These are phyloP conservation scores for Hondaea fermentalgiana DNA, from an alignment of 108 stramenopile genomes.

Conservation along the genomic window DNA sequence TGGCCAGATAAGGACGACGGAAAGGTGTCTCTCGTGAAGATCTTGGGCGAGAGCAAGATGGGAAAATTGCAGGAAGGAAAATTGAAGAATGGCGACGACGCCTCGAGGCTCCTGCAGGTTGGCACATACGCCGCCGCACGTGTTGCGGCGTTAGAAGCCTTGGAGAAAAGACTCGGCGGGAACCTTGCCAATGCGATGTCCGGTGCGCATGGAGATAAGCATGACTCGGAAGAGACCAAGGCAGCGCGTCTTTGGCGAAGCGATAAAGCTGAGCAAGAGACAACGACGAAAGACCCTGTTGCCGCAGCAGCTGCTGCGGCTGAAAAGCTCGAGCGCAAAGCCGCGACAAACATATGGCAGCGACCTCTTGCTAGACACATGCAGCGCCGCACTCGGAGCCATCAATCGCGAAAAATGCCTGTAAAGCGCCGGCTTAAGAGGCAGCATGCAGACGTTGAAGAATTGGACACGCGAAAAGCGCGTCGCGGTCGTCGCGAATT, in stretches of 20 bases:
- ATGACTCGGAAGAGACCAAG: too few relatives aligned
- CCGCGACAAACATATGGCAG: not conserved
- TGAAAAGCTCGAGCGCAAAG: too few relatives aligned
- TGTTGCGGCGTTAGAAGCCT: not conserved
- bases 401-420: not conserved
- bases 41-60: too few relatives aligned
- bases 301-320: too few relatives aligned
- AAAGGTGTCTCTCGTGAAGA: too few relatives aligned
- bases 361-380: not conserved
- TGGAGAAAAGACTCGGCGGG: not conserved
- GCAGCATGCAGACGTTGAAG: not conserved
- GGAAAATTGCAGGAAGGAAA: too few relatives aligned
- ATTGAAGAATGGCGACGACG: not conserved
- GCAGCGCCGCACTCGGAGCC: not conserved
- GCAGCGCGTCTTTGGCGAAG: too few relatives aligned
- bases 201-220: too few relatives aligned
- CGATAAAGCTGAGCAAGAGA: too few relatives aligned
- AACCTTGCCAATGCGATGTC: too few relatives aligned
- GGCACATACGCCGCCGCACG: not conserved
- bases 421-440: not conserved
- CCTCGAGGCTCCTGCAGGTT: not conserved
- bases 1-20: too few relatives aligned
- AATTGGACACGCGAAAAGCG: not conserved
- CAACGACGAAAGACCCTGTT: too few relatives aligned
- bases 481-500: not conserved